Base-by-base conservation (phyloP, 306 rosid genomes). In the Quercus wislizeni region DNA sequence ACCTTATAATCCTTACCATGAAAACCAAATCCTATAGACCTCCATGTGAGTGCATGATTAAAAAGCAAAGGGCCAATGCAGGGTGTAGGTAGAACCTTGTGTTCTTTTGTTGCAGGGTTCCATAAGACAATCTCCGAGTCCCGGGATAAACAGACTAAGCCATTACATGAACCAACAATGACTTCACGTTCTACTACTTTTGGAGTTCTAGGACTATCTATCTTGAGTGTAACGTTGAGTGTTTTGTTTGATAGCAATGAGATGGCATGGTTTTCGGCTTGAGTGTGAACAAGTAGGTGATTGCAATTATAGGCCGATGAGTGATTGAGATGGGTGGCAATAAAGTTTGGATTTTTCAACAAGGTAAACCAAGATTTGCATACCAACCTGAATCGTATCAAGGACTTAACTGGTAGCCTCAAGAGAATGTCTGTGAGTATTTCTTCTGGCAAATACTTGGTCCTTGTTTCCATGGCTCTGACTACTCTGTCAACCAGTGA, bases 41-140 rank as follows among this genome's bases (percentile, higher is more conserved):
- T 10, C 19, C 59, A 8, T 6, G 11, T 11, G 51, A 9, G 4
- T 15, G 1, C 25, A 4, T 43, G 4, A 20, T 10, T 21, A 1
- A 10, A 15, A 12, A 71, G 27, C 23, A 3, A 2, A 0, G 17
- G 5, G 33, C 18, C 0, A 10, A 54, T 27, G 58, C 55, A 5
- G 2, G 76, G 76, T 25, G 58, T 7, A 15, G 76, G 76, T 14
- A 73, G 76, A 51, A 54, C 10, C 3, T 46, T 73, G 63, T 46
- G 61, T 31, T 73, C 76, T 73, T 59, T 73, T 3, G 20, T 46
- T 21, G 41, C 58, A 73, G 76, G 76, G 31, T 73, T 73, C 76
- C 76, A 73, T 73, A 73, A 52, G 61, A 17, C 20, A 73, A 54
- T 46, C 43, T 6, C 23, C 1, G 5, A 30, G 14, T 20, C 20